Conservation (phyloP, 345 rosid species). For the Lagerstroemia speciosa region DNA sequence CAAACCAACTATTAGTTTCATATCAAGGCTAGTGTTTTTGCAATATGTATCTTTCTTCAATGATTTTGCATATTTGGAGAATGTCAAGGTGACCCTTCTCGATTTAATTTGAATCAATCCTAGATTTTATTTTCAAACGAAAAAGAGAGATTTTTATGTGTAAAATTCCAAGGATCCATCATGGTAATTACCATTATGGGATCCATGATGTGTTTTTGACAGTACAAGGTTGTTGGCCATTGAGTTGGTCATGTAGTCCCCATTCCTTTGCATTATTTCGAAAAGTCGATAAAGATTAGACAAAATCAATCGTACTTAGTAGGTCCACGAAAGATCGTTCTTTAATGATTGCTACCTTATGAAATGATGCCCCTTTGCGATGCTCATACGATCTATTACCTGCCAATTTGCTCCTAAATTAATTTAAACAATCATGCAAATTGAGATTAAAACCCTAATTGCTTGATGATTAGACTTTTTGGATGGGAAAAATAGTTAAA, state of each 20-base stretch:
- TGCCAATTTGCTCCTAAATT: too few relatives aligned
- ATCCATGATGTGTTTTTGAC: not conserved
- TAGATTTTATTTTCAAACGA: too few relatives aligned
- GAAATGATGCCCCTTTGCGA: not conserved
- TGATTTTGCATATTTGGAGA: too few relatives aligned
- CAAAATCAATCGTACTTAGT: not conserved
- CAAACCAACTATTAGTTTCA: too few relatives aligned
- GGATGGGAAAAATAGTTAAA: too few relatives aligned
- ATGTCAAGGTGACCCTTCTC: too few relatives aligned
- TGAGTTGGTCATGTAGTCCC: not conserved
- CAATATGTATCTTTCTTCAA: too few relatives aligned
- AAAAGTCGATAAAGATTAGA: not conserved
- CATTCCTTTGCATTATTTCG: not conserved
- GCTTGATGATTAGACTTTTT: not conserved
- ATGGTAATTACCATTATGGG: not conserved
- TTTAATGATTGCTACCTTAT: not conserved
- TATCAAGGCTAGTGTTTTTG: too few relatives aligned
- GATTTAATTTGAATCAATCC: too few relatives aligned
- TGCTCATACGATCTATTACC: not conserved
- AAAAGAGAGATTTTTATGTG: too few relatives aligned
- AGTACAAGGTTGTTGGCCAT: conserved; percentile 5
- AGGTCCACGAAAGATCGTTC: not conserved
- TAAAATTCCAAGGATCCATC: not conserved
- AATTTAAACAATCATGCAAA: too few relatives aligned
- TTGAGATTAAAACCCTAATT: not conserved